These are phyloP conservation scores for Phytophthora niederhauseri DNA, from an alignment of 352 stramenopile genomes.

Conservation along the genomic window DNA sequence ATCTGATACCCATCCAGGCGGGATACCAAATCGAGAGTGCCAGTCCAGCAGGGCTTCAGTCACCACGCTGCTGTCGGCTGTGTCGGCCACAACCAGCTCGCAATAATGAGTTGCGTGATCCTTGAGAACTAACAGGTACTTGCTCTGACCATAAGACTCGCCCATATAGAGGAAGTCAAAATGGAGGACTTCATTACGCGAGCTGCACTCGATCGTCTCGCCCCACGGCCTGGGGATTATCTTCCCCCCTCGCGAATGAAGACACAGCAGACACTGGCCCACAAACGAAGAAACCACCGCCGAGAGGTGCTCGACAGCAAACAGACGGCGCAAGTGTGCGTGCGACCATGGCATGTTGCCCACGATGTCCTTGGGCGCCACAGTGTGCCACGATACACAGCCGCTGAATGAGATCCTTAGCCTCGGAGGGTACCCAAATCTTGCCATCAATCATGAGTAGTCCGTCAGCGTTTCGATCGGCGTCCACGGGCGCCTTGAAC, in stretches of 20 bases:
- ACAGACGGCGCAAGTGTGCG: background rate
- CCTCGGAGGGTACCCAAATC: background rate
- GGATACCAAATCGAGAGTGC: constrained; percentile 8
- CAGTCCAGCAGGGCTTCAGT: constrained; percentile 6
- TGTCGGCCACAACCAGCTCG: constrained; percentile 31
- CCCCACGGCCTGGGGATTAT: background rate
- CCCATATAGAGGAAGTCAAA: constrained; percentile 5
- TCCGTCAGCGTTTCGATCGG: background rate
- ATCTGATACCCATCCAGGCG: constrained; percentile 4
- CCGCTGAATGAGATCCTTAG: background rate
- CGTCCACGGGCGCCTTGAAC: background rate
- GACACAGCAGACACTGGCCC: background rate
- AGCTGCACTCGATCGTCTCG: constrained; percentile 13
- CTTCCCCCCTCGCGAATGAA: background rate
- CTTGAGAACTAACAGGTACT: constrained; percentile 40
- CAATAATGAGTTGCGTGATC: constrained; percentile 22
- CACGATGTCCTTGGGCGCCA: background rate
- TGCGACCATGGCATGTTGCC: background rate
- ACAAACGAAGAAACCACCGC: background rate
- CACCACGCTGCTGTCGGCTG: constrained; percentile 4
- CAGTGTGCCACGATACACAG: background rate
- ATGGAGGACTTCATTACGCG: constrained; percentile 1
- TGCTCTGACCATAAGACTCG: background rate
- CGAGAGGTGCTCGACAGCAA: background rate
- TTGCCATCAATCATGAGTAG: background rate